These are phyloP conservation scores for Thalassiosira ordinaria DNA, from an alignment of 352 stramenopile genomes.

Conservation along the genomic window DNA sequence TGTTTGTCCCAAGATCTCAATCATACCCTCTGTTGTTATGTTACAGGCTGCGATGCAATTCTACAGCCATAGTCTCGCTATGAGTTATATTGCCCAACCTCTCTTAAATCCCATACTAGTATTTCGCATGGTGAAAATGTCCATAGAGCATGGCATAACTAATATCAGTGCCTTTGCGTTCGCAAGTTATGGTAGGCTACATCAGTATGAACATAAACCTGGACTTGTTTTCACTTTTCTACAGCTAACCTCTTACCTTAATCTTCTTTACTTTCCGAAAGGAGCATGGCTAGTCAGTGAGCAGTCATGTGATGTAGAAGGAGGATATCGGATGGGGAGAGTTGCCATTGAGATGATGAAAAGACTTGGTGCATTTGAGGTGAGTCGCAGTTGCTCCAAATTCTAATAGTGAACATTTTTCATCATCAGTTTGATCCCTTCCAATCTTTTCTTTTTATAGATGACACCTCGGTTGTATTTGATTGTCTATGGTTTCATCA, in stretches of 20 bases:
- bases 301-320: slow-evolving; percentile 30
- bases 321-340: slow-evolving; percentile 53
- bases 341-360: slow-evolving; percentile 54
- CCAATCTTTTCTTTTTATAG: not conserved
- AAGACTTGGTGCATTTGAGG: slow-evolving; percentile 39
- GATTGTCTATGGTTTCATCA: slow-evolving; percentile 40
- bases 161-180: slow-evolving; percentile 60
- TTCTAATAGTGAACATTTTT: too few relatives aligned
- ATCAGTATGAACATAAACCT: too few relatives aligned
- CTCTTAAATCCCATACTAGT: slow-evolving; percentile 49
- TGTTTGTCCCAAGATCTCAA: not conserved
- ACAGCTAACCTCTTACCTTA: slow-evolving; percentile 41
- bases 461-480: slow-evolving; percentile 46
- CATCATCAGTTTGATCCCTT: too few relatives aligned
- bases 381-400: slow-evolving; percentile 3
- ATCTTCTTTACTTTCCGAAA: too few relatives aligned
- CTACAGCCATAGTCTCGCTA: slow-evolving; percentile 36
- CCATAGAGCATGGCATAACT: slow-evolving; percentile 56
- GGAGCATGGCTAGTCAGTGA: slow-evolving; percentile 45
- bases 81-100: slow-evolving; percentile 38
- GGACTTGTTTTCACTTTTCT: too few relatives aligned
- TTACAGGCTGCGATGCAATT: slow-evolving; percentile 54
- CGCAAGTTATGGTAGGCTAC: slow-evolving; percentile 51
- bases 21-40: not conserved
- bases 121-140: slow-evolving; percentile 62